Percentiles rank a stretch among this genome's conserved stretches.
phyloP scores from a whole-genome alignment of 2,329 filamentous ascomycete genomes.

The Sarocladium strictum region DNA sequence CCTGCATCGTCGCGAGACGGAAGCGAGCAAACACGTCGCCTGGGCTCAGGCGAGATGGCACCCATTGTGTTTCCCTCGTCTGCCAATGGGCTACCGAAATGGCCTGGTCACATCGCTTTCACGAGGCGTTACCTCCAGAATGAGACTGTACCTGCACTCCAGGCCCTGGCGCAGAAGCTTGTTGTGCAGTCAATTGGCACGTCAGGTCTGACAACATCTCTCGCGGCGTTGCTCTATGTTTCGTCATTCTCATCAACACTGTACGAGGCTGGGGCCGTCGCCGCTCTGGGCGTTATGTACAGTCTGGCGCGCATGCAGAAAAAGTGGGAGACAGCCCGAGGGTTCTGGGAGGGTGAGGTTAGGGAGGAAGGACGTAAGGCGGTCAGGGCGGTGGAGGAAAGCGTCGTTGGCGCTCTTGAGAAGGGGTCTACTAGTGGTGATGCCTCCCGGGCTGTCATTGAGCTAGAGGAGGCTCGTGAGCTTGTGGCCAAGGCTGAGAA shows the following conservation, averaged over 20 bases:
- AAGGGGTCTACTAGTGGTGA: constrained; percentile 14
- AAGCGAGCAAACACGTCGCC: background rate
- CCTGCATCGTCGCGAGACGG: constrained; percentile 20
- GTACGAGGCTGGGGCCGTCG: constrained; percentile 58
- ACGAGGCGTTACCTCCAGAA: constrained; percentile 61
- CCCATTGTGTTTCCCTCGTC: constrained; percentile 17
- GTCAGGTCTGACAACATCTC: constrained; percentile 52
- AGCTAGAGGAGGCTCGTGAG: constrained; percentile 28
- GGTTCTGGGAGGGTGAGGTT: constrained; percentile 61
- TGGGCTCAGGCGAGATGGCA: constrained; percentile 20
- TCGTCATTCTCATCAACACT: constrained; percentile 45
- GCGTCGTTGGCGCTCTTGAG: constrained; percentile 41
- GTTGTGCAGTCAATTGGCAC: constrained; percentile 72
- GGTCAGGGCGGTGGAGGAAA: constrained; percentile 49
- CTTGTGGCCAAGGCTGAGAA: constrained; percentile 45
- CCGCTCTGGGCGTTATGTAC: constrained; percentile 54
- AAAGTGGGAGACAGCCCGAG: constrained; percentile 55
- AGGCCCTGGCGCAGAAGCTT: constrained; percentile 66
- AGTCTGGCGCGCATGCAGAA: constrained; percentile 54
- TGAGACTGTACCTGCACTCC: constrained; percentile 64
- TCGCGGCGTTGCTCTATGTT: constrained; percentile 52
- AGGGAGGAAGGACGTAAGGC: constrained; percentile 61
- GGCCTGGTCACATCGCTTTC: constrained; percentile 69
- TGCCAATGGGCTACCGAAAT: constrained; percentile 38
- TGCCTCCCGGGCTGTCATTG: background rate